Evolutionary conservation across 2,329 filamentous ascomycete species (phyloP), one percentile per base, ranked within the genome.

Genomic region (Tolypocladium ophioglossoides): DNA sequence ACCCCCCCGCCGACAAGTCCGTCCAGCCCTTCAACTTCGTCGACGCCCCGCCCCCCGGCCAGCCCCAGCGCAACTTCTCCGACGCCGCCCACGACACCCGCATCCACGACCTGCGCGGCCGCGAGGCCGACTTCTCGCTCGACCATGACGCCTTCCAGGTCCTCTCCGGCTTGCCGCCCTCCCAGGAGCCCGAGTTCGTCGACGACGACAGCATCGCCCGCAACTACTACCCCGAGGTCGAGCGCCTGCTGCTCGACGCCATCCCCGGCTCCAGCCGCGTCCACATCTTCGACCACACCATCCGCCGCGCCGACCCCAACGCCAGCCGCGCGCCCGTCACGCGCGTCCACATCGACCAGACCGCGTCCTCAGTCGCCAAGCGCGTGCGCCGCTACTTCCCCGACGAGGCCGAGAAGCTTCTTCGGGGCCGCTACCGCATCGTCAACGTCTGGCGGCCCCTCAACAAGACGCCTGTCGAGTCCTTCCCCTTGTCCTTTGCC

Each of bases 171-270:
- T 70, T 89, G 1, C 74, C 83, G 0, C 76, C 79, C 2, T 78
- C 79, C 2, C 56, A 50, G 10, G 67, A 70, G 46, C 7, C 54
- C 6, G 78, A 81, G 41, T 95, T 92, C 68, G 69, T 69, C 4
- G 82, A 88, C 66, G 86, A 91, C 63, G 80, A 76, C 12, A 81
- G 80, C 56, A 88, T 96, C 69, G 72, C 80, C 63, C 63, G 72
- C 1, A 78, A 83, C 53, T 96, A 95, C 76, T 96, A 96, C 73
- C 86, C 89, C 0, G 90, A 96, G 66, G 81, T 95, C 10, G 86
- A 91, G 70, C 68, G 78, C 50, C 73, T 95, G 30, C 74, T 96
- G 0, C 72, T 91, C 2, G 72, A 81, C 16, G 70, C 82, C 55
- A 75, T 95, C 18, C 83, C 85, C 0, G 87, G 86, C 52, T 78